These are phyloP conservation scores for Phaseolus lunatus DNA, from an alignment of 306 rosid species.

Conservation along the genomic window DNA sequence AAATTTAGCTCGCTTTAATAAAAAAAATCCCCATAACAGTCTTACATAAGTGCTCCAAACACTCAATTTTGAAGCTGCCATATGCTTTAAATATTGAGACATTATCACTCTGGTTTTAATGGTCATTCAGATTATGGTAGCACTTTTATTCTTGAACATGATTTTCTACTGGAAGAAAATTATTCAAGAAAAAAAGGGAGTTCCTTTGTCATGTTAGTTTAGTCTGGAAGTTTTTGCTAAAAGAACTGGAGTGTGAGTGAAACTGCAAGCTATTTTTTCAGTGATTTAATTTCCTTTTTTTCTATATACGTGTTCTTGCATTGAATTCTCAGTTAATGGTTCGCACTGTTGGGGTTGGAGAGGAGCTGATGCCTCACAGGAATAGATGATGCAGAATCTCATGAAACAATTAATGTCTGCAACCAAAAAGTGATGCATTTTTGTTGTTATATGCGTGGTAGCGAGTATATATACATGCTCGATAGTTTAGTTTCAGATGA, in stretches of 20 bases:
- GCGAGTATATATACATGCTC: no score
- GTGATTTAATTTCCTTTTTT: not conserved
- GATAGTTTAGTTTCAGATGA: no score
- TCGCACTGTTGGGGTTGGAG: constrained; percentile 44
- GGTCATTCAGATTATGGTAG: not conserved
- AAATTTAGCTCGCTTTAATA: no score
- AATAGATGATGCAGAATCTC: constrained; percentile 30
- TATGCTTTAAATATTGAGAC: not conserved
- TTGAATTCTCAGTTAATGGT: constrained; percentile 55
- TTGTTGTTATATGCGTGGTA: no score
- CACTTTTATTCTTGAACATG: not conserved
- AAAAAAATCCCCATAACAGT: no score
- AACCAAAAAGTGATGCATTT: no score
- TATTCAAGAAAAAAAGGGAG: constrained; percentile 3
- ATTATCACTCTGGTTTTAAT: not conserved
- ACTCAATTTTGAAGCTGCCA: not conserved
- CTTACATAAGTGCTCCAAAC: not conserved
- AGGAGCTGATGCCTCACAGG: constrained; percentile 64
- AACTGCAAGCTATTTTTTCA: not conserved
- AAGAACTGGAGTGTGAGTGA: constrained; percentile 13
- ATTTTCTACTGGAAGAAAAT: constrained; percentile 27
- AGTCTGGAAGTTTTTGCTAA: not conserved
- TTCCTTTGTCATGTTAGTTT: not conserved
- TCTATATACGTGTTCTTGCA: not conserved
- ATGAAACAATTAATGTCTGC: not conserved